A percentile compares a stretch with the other conserved stretches of the same genome.
phyloP scores from a whole-genome alignment of 2,329 filamentous ascomycete species.

The Fusarium keratoplasticum region DNA sequence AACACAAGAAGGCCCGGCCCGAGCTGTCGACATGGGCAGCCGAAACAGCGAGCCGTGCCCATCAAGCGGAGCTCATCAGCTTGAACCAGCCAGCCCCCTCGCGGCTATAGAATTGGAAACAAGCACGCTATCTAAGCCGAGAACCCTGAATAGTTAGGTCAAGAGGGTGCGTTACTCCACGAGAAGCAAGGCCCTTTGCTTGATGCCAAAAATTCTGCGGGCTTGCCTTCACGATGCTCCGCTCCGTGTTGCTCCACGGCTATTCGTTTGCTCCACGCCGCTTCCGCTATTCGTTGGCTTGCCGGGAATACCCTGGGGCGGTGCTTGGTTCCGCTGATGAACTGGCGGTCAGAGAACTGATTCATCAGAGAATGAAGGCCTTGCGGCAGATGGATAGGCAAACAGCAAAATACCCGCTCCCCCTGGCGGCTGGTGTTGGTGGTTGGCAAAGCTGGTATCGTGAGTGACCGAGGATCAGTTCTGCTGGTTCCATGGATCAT shows the following conservation, averaged over 20 bases:
- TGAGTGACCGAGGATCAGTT: constrained; percentile 9
- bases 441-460: constrained; percentile 20
- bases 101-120: neutral
- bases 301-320: constrained; percentile 40
- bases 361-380: constrained; percentile 21
- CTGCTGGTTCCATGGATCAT: constrained; percentile 32
- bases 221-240: constrained; percentile 23
- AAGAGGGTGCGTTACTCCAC: neutral
- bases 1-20: constrained; percentile 42
- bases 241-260: constrained; percentile 19
- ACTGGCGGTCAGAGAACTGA: constrained; percentile 60
- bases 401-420: constrained; percentile 18
- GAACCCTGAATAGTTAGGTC: neutral
- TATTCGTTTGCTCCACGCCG: constrained; percentile 37
- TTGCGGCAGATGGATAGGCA: constrained; percentile 21
- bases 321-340: constrained; percentile 47
- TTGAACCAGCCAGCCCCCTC: neutral
- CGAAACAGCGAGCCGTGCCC: constrained; percentile 14
- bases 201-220: neutral
- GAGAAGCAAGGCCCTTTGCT: constrained; percentile 14
- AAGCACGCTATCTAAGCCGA: constrained; percentile 3
- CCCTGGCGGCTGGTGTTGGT: constrained; percentile 21
- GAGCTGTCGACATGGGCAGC: constrained; percentile 31
- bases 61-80: constrained; percentile 7
- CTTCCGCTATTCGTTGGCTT: constrained; percentile 29